Evolutionary conservation across 352 stramenopile genomes (phyloP).

Genomic region (Phytophthora pini): DNA sequence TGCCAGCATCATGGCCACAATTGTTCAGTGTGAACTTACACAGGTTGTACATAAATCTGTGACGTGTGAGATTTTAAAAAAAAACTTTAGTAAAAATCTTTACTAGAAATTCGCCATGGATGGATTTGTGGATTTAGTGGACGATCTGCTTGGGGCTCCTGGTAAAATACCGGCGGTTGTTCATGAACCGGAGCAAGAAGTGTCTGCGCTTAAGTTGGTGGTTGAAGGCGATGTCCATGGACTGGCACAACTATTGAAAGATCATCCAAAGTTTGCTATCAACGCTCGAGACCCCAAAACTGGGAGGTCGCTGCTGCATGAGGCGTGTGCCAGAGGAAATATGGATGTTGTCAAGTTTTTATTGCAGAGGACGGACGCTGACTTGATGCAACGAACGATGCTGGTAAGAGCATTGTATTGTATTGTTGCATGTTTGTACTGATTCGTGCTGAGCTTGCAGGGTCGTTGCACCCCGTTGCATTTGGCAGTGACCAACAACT

Average conservation of each 20-base stretch:
- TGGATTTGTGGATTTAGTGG: constrained; percentile 48
- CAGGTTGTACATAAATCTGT: constrained; percentile 11
- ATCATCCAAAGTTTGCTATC: constrained; percentile 29
- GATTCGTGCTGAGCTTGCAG: constrained; percentile 24
- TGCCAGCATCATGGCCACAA: constrained; percentile 26
- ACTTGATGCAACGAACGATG: constrained; percentile 71
- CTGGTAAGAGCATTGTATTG: constrained; percentile 40
- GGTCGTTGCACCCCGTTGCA: constrained; percentile 68
- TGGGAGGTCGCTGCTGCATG: constrained; percentile 67
- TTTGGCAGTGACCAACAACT: constrained; percentile 63
- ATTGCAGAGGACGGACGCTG: constrained; percentile 47
- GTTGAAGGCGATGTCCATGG: constrained; percentile 35
- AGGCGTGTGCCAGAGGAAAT: constrained; percentile 59
- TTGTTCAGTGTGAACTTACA: constrained; percentile 9
- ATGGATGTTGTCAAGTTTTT: constrained; percentile 65
- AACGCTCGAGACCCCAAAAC: constrained; percentile 45
- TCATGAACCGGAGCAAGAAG: neutral
- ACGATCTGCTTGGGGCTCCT: constrained; percentile 47
- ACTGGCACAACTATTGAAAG: constrained; percentile 30
- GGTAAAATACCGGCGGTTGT: neutral
- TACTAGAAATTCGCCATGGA: constrained; percentile 19
- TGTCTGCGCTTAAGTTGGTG: constrained; percentile 39
- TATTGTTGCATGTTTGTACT: constrained; percentile 1
- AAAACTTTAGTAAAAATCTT: no score
- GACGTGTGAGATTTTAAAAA: no score